Percentiles rank a stretch among this genome's conserved stretches.
These are phyloP conservation scores for Agaricus blazei DNA, from an alignment of 768 basidiomycete genomes.

Conservation along the genomic window DNA sequence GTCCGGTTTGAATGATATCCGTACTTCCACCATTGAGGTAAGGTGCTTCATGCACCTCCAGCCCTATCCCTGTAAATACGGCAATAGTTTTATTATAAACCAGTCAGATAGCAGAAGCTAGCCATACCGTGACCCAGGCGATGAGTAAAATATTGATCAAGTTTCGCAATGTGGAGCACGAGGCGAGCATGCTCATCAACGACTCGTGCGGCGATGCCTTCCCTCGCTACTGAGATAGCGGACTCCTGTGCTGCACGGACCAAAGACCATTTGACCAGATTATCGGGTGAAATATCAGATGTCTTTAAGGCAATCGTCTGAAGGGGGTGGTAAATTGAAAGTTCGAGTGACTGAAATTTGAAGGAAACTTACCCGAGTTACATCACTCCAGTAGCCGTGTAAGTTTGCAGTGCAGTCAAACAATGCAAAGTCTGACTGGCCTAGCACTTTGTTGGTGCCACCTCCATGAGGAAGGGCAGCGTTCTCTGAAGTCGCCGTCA, in stretches of 20 bases:
- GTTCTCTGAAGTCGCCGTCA: constrained; percentile 47
- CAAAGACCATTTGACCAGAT: constrained; percentile 56
- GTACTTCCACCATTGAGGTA: constrained; percentile 71
- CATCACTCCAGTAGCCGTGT: constrained; percentile 73
- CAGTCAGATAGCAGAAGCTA: constrained; percentile 8
- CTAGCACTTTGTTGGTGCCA: constrained; percentile 62
- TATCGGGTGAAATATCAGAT: constrained; percentile 47
- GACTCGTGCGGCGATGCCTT: constrained; percentile 42
- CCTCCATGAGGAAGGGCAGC: constrained; percentile 84
- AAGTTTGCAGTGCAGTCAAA: constrained; percentile 72
- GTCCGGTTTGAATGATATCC: constrained; percentile 52
- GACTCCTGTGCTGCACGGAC: constrained; percentile 60
- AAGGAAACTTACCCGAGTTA: constrained; percentile 57
- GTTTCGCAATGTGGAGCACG: constrained; percentile 31
- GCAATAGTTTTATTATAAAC: constrained; percentile 1
- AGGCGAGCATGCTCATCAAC: constrained; percentile 66
- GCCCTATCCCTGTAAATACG: constrained; percentile 59
- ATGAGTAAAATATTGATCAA: constrained; percentile 70
- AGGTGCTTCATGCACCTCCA: constrained; percentile 80
- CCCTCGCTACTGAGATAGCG: constrained; percentile 43
- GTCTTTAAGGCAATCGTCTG: constrained; percentile 63
- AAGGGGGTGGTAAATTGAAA: constrained; percentile 11
- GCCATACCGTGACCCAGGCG: constrained; percentile 67
- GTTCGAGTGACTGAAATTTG: background rate
- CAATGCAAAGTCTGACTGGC: constrained; percentile 57